Evolutionary conservation across 768 basidiomycete species (phyloP).

Genomic region (Termitomyces eurrhizus): DNA sequence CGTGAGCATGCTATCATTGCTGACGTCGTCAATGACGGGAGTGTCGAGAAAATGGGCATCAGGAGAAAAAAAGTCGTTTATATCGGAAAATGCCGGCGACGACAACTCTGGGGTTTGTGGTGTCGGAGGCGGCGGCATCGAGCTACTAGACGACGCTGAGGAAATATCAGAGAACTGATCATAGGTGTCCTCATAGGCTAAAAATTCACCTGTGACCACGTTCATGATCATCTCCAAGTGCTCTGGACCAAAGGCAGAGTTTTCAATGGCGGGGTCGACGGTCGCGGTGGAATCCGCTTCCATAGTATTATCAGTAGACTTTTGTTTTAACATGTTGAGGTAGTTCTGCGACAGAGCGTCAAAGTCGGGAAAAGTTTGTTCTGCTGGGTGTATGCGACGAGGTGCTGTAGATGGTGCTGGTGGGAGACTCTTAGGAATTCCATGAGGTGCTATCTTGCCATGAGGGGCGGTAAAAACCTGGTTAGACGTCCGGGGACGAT

Average conservation of each 20-base stretch:
- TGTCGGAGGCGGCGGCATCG: conserved; percentile 8
- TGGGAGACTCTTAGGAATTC: conserved; percentile 69
- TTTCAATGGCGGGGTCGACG: conserved; percentile 19
- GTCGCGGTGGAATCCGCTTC: conserved; percentile 27
- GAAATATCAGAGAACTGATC: background rate
- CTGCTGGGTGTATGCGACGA: conserved; percentile 33
- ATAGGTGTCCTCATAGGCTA: conserved; percentile 14
- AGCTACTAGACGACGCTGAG: conserved; percentile 4
- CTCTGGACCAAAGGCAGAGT: conserved; percentile 21
- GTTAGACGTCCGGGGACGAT: conserved; percentile 66
- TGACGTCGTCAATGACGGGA: conserved; percentile 24
- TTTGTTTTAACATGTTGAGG: conserved; percentile 62
- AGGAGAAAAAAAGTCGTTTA: conserved; percentile 26
- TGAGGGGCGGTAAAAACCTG: conserved; percentile 60
- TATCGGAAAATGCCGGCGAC: conserved; percentile 21
- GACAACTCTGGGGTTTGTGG: conserved; percentile 19
- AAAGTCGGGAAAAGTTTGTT: conserved; percentile 37
- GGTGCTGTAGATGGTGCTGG: conserved; percentile 61
- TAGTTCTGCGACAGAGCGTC: conserved; percentile 55
- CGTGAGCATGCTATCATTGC: conserved; percentile 13
- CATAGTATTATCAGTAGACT: conserved; percentile 35
- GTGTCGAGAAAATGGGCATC: conserved; percentile 20
- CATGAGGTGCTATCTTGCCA: conserved; percentile 76
- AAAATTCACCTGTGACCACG: conserved; percentile 13
- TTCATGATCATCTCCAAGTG: conserved; percentile 17